Evolutionary conservation across 495 filamentous ascomycete species (phyloP).

Genomic region (Aspergillus ostianus): DNA sequence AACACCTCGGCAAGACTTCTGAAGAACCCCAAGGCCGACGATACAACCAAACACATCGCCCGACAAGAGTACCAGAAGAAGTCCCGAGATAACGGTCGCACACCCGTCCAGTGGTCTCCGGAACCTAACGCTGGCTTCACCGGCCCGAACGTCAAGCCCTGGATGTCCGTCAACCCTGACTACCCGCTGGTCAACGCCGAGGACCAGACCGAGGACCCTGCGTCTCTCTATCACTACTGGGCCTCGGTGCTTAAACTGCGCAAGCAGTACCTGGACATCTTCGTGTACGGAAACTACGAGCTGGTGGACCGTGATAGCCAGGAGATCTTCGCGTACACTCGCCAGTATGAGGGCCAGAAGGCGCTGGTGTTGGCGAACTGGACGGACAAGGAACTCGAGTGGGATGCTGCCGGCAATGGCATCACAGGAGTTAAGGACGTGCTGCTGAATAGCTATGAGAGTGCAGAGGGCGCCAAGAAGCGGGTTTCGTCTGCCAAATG

Average conservation of each 20-base stretch:
- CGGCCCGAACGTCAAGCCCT: slow-evolving; percentile 49
- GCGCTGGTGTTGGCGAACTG: slow-evolving; percentile 55
- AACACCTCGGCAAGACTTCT: slow-evolving; percentile 28
- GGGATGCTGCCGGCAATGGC: slow-evolving; percentile 39
- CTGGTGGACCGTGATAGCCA: slow-evolving; percentile 45
- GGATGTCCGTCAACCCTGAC: slow-evolving; percentile 62
- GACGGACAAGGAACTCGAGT: slow-evolving; percentile 36
- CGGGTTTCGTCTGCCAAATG: slow-evolving; percentile 31
- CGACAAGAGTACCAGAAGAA: slow-evolving; percentile 50
- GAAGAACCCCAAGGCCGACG: slow-evolving; percentile 33
- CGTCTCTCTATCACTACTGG: slow-evolving; percentile 55
- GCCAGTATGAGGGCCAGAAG: slow-evolving; percentile 40
- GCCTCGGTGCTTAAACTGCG: slow-evolving; percentile 50
- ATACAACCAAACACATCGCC: slow-evolving; percentile 31
- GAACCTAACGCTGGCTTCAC: slow-evolving; percentile 53
- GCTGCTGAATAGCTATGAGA: slow-evolving; percentile 44
- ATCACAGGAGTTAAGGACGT: slow-evolving; percentile 34
- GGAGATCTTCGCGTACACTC: slow-evolving; percentile 49
- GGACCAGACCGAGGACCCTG: slow-evolving; percentile 41
- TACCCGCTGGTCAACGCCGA: slow-evolving; percentile 51
- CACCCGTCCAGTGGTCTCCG: slow-evolving; percentile 53
- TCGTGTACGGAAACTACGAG: slow-evolving; percentile 61
- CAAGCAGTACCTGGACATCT: slow-evolving; percentile 53
- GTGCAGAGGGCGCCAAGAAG: slow-evolving; percentile 18
- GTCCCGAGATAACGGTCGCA: slow-evolving; percentile 55